Percentiles rank a stretch among this genome's conserved stretches.
phyloP scores from a whole-genome alignment of 768 basidiomycete genomes.

The Leccinum incarnatum region DNA sequence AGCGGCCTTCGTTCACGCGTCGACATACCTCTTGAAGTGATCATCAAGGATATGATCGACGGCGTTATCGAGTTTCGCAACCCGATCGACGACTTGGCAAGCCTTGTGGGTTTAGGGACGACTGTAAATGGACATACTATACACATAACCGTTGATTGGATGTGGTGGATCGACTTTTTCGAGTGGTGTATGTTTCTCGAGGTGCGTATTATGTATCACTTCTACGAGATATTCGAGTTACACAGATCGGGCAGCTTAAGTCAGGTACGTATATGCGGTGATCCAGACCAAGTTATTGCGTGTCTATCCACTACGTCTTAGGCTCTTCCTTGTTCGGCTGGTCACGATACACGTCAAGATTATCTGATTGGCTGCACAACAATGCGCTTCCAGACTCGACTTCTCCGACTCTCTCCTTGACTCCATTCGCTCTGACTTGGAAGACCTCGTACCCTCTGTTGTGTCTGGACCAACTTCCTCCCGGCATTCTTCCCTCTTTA shows the following conservation, averaged over 20 bases:
- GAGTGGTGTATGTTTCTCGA: constrained; percentile 32
- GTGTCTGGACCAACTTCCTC: constrained; percentile 24
- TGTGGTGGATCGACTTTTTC: constrained; percentile 35
- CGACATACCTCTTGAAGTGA: constrained; percentile 31
- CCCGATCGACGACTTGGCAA: constrained; percentile 33
- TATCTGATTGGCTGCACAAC: background rate
- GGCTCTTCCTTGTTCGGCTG: background rate
- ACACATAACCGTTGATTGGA: constrained; percentile 29
- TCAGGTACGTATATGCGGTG: constrained; percentile 24
- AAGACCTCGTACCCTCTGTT: constrained; percentile 11
- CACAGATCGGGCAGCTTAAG: constrained; percentile 9
- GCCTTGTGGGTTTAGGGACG: constrained; percentile 35
- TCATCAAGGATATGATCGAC: constrained; percentile 36
- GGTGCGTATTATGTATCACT: constrained; percentile 15
- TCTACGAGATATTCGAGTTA: constrained; percentile 1
- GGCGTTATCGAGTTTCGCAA: constrained; percentile 48
- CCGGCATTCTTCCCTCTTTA: constrained; percentile 11
- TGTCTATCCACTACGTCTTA: background rate
- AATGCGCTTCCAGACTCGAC: background rate
- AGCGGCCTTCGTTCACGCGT: constrained; percentile 24
- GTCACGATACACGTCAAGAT: background rate
- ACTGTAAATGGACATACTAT: constrained; percentile 40
- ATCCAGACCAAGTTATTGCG: background rate
- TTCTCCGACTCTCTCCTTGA: constrained; percentile 13
- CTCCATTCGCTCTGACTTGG: constrained; percentile 3